A percentile compares a stretch with the other conserved stretches of the same genome.
Conservation (phyloP, 192 early-diverging fungal species). For the Phlyctochytrium planicorne region DNA sequence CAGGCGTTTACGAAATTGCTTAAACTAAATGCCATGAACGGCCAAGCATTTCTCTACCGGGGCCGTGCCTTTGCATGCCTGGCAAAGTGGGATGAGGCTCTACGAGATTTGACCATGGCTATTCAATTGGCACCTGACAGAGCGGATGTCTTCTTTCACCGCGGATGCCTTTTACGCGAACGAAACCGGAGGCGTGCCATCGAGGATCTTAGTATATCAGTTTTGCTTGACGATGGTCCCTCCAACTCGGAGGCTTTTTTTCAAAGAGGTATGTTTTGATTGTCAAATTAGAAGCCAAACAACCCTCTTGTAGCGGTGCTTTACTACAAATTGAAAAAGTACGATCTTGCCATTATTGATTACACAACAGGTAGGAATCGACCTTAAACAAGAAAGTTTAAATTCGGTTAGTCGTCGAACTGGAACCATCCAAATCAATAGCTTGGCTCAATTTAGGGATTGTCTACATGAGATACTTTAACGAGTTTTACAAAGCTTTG, state of each 20-base stretch:
- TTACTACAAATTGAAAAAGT: conserved; percentile 44
- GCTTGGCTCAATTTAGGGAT: conserved; percentile 49
- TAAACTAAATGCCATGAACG: conserved; percentile 38
- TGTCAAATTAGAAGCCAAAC: background rate
- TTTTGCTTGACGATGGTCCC: conserved; percentile 45
- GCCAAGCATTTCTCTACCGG: conserved; percentile 33
- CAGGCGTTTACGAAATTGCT: conserved; percentile 48
- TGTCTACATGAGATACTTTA: conserved; percentile 45
- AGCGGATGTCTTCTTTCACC: conserved; percentile 41
- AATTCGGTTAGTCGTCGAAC: conserved; percentile 37
- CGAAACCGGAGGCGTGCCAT: conserved; percentile 44
- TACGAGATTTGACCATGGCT: conserved; percentile 47
- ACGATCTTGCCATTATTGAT: conserved; percentile 47
- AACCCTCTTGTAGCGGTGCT: conserved; percentile 27
- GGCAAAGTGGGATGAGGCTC: conserved; percentile 44
- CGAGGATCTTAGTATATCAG: conserved; percentile 48
- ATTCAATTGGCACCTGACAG: conserved; percentile 44
- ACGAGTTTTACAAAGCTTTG: conserved; percentile 41
- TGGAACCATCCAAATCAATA: conserved; percentile 38
- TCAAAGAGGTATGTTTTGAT: conserved; percentile 39
- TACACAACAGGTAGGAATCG: conserved; percentile 32
- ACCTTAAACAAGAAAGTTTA: conserved; percentile 12
- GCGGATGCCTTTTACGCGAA: conserved; percentile 48
- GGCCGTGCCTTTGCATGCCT: conserved; percentile 43
- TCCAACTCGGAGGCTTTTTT: conserved; percentile 42